phyloP scores from a whole-genome alignment of 2,329 filamentous ascomycete species.

The Hypoxylon sp. region DNA sequence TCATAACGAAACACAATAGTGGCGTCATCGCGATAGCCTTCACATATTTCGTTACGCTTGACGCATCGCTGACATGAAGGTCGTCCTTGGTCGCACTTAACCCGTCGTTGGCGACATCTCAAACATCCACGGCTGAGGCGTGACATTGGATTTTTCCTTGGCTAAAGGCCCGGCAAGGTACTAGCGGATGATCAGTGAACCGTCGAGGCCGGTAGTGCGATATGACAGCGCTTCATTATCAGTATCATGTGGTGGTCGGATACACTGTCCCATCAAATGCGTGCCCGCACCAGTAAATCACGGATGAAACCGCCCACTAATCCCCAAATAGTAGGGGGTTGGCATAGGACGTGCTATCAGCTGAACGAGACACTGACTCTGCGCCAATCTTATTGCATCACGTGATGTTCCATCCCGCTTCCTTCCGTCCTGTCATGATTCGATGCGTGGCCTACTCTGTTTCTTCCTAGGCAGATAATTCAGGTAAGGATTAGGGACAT shows the following conservation, averaged over 20 bases:
- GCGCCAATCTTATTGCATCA: not conserved
- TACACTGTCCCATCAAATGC: not conserved
- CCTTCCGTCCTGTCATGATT: not conserved
- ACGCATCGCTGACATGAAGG: slow-evolving; percentile 58
- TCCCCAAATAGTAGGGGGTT: not conserved
- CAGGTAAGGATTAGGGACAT: not conserved
- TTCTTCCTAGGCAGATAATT: not conserved
- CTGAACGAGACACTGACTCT: not conserved
- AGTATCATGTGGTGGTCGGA: not conserved
- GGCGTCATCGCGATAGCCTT: slow-evolving; percentile 58
- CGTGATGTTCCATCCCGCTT: slow-evolving; percentile 1
- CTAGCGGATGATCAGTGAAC: not conserved
- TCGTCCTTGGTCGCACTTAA: slow-evolving; percentile 55
- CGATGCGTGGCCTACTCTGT: not conserved
- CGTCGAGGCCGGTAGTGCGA: not conserved
- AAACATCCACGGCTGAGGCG: slow-evolving; percentile 40
- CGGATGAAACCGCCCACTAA: slow-evolving; percentile 2
- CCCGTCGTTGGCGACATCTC: slow-evolving; percentile 40
- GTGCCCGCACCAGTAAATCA: not conserved
- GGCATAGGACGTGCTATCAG: not conserved
- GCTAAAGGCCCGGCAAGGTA: not conserved
- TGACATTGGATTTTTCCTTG: slow-evolving; percentile 26
- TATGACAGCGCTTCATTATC: not conserved
- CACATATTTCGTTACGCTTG: slow-evolving; percentile 57
- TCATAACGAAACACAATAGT: slow-evolving; percentile 58